Base-by-base conservation (phyloP, 2,329 filamentous ascomycete species). In the Xylariaceae sp. region DNA sequence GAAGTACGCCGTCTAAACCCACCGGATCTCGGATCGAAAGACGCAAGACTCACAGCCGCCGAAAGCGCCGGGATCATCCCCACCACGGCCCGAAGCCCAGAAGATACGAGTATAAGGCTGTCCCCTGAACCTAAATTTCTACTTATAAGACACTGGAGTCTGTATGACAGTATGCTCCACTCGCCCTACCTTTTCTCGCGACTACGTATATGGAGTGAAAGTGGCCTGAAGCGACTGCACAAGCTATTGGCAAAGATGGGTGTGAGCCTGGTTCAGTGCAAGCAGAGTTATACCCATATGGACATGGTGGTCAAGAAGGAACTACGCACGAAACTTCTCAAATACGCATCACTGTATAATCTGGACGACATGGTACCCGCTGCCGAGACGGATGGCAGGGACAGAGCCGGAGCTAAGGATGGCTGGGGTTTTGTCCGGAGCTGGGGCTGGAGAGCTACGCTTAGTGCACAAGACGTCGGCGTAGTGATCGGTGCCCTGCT, bases 201-300 rank as follows among this genome's bases (percentile, higher is more conserved):
- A 30, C 79, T 99, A 43, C 92, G 95, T 71, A 91, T 96, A 44
- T 99, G 94, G 92, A 95, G 86, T 56, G 94, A 97, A 58, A 82
- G 81, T 47, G 94, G 94, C 2, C 80, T 89, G 49, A 95, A 95
- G 69, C 83, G 92, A 48, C 76, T 99, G 18, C 89, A 96, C 71
- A 97, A 97, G 68, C 80, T 99, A 0, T 80, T 99, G 2, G 94
- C 94, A 41, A 99, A 97, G 72, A 99, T 99, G 92, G 94, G 94
- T 30, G 89, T 99, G 51, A 95, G 89, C 66, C 76, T 97, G 36
- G 87, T 87, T 5, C 92, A 99, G 72, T 96, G 92, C 73, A 92
- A 90, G 65, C 94, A 97, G 71, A 92, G 85, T 68, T 99, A 97
- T 68, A 90, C 91, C 0, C 94, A 99, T 70, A 97, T 99, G 92